Conservation (phyloP, 352 stramenopile species). For the Phytophthora pisi region DNA sequence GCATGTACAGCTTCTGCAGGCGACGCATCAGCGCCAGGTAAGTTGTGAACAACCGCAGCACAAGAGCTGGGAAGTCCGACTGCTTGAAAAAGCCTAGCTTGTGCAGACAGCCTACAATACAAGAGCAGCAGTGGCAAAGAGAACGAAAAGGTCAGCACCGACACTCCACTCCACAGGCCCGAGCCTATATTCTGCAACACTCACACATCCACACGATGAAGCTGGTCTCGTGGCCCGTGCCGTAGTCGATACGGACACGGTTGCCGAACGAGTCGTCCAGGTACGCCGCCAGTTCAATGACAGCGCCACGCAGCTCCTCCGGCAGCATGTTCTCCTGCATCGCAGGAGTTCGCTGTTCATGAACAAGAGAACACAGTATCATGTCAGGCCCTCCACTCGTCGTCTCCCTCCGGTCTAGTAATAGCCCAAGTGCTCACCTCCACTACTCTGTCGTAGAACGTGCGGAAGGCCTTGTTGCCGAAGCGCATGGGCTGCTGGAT, state of each 20-base stretch:
- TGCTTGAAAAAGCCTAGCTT: constrained; percentile 92
- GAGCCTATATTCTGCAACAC: constrained; percentile 16
- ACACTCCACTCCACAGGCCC: constrained; percentile 9
- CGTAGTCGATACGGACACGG: constrained; percentile 97
- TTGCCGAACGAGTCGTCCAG: constrained; percentile 97
- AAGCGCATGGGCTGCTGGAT: constrained; percentile 95
- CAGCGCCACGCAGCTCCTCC: constrained; percentile 60
- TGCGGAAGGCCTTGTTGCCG: constrained; percentile 94
- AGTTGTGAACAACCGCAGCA: constrained; percentile 90
- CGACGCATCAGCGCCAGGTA: constrained; percentile 95
- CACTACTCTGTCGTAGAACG: constrained; percentile 85
- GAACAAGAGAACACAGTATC: constrained; percentile 7
- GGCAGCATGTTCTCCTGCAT: constrained; percentile 73
- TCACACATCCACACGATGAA: constrained; percentile 96
- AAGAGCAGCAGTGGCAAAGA: constrained; percentile 3
- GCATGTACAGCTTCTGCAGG: constrained; percentile 96
- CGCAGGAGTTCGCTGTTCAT: constrained; percentile 44
- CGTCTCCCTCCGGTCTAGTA: background rate
- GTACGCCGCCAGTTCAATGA: constrained; percentile 95
- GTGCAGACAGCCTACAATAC: constrained; percentile 70
- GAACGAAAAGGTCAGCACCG: constrained; percentile 14
- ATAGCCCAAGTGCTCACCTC: constrained; percentile 42
- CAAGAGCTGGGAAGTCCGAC: constrained; percentile 82
- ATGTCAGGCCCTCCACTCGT: background rate
- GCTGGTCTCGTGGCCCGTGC: constrained; percentile 98